These are phyloP conservation scores for Lagenidium sp. DNA, from an alignment of 352 stramenopile species.

Conservation along the genomic window DNA sequence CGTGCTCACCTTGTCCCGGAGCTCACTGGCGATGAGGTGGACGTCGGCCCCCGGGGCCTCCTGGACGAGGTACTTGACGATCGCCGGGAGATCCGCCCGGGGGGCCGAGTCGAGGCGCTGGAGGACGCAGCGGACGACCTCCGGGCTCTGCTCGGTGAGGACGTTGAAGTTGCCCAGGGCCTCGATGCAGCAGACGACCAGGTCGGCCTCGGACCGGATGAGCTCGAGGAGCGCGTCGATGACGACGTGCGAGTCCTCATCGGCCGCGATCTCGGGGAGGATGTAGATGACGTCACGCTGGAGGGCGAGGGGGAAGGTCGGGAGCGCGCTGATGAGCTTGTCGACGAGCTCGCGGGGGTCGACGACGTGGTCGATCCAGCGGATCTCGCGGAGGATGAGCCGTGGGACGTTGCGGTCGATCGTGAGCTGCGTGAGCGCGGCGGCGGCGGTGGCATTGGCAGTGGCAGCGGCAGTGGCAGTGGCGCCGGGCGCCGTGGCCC, in stretches of 20 bases:
- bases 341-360: slow-evolving; percentile 33
- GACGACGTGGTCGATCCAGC: slow-evolving; percentile 48
- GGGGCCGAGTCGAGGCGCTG: slow-evolving; percentile 40
- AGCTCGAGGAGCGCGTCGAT: slow-evolving; percentile 44
- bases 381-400: slow-evolving; percentile 53
- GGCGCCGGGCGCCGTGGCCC: slow-evolving; percentile 8
- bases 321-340: slow-evolving; percentile 38
- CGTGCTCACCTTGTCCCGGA: slow-evolving; percentile 44
- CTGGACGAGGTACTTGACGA: slow-evolving; percentile 59
- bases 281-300: slow-evolving; percentile 67
- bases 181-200: slow-evolving; percentile 51
- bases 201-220: slow-evolving; percentile 29
- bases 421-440: no score
- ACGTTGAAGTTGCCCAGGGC: slow-evolving; percentile 59
- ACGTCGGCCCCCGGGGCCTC: slow-evolving; percentile 25
- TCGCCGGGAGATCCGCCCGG: slow-evolving; percentile 31
- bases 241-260: slow-evolving; percentile 30
- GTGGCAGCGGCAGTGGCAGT: no score
- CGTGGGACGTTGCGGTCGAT: slow-evolving; percentile 44
- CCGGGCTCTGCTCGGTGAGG: slow-evolving; percentile 22
- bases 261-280: slow-evolving; percentile 44
- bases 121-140: slow-evolving; percentile 31
- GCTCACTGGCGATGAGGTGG: slow-evolving; percentile 23
- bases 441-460: no score
- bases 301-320: slow-evolving; percentile 27